phyloP scores from a whole-genome alignment of 2,329 filamentous ascomycete genomes.

The Colletotrichum liriopes region DNA sequence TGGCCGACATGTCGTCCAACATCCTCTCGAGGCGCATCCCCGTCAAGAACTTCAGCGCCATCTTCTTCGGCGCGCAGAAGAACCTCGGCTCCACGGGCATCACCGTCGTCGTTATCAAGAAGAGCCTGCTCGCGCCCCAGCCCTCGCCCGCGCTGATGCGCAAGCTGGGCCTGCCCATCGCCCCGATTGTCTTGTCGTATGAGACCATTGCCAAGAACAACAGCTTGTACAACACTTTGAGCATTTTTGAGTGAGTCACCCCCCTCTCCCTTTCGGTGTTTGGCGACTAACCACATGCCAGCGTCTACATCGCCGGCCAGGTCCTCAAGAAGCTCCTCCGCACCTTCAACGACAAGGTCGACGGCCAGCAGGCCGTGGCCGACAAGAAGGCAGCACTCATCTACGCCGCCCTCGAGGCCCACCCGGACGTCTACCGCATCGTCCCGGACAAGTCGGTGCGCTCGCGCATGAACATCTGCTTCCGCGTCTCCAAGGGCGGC shows the following conservation, averaged over 20 bases:
- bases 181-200: slow-evolving; percentile 89
- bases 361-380: slow-evolving; percentile 82
- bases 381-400: slow-evolving; percentile 83
- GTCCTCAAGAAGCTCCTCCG: slow-evolving; percentile 84
- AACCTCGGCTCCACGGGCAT: slow-evolving; percentile 91
- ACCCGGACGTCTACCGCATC: slow-evolving; percentile 81
- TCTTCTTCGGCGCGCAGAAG: slow-evolving; percentile 97
- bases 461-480: slow-evolving; percentile 96
- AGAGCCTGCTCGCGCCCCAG: slow-evolving; percentile 83
- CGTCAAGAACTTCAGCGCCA: slow-evolving; percentile 82
- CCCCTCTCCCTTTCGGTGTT: neutral
- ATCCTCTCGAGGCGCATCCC: slow-evolving; percentile 88
- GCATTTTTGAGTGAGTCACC: slow-evolving; percentile 83
- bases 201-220: slow-evolving; percentile 92
- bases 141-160: slow-evolving; percentile 80
- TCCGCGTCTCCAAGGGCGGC: slow-evolving; percentile 75
- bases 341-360: slow-evolving; percentile 77
- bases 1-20: slow-evolving; percentile 95
- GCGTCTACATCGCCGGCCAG: slow-evolving; percentile 91
- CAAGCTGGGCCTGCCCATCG: slow-evolving; percentile 81
- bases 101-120: slow-evolving; percentile 88
- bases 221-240: slow-evolving; percentile 95
- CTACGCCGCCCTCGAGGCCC: slow-evolving; percentile 83
- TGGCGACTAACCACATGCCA: slow-evolving; percentile 47
- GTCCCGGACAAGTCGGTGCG: slow-evolving; percentile 83